A percentile compares a stretch with the other conserved stretches of the same genome.
Evolutionary conservation across 2,329 filamentous ascomycete species (phyloP).

Genomic region (Exophiala oligosperma): DNA sequence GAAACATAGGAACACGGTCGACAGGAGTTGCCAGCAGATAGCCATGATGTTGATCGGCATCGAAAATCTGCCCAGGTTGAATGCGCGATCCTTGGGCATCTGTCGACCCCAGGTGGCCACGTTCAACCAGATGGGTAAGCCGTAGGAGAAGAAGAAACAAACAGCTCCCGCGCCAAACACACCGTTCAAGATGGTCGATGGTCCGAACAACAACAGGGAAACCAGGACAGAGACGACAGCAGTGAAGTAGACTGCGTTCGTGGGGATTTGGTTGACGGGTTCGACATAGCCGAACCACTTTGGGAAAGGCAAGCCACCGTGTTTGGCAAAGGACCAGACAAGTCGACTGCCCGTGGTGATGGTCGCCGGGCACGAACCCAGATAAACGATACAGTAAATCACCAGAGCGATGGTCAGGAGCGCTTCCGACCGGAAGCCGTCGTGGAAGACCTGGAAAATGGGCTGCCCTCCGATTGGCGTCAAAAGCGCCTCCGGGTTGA

Average conservation of each 20-base stretch:
- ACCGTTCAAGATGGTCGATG: neutral
- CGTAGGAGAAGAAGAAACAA: slow-evolving; percentile 3
- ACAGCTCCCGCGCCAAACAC: slow-evolving; percentile 1
- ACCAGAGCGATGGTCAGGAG: neutral
- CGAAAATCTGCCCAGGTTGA: slow-evolving; percentile 2
- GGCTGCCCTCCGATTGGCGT: slow-evolving; percentile 6
- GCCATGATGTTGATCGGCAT: neutral
- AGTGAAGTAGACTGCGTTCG: slow-evolving; percentile 26
- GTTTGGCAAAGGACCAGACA: slow-evolving; percentile 4
- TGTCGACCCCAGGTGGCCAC: neutral
- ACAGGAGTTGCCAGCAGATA: neutral
- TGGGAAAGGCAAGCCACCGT: neutral
- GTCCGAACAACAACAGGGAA: neutral
- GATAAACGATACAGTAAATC: neutral
- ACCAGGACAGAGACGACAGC: neutral
- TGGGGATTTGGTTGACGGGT: slow-evolving; percentile 28
- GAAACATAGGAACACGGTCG: slow-evolving; percentile 1
- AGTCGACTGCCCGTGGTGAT: neutral
- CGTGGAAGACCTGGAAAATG: slow-evolving; percentile 10
- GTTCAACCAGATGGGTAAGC: neutral
- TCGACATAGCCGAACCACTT: slow-evolving; percentile 7
- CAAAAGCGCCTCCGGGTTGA: slow-evolving; percentile 5
- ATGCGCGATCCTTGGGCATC: neutral
- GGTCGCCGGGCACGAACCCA: neutral
- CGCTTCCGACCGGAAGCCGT: neutral